Evolutionary conservation across 1,284 basidiomycete species (phyloP), one percentile per base, ranked within the genome.

Genomic region (Golubevia sp.): DNA sequence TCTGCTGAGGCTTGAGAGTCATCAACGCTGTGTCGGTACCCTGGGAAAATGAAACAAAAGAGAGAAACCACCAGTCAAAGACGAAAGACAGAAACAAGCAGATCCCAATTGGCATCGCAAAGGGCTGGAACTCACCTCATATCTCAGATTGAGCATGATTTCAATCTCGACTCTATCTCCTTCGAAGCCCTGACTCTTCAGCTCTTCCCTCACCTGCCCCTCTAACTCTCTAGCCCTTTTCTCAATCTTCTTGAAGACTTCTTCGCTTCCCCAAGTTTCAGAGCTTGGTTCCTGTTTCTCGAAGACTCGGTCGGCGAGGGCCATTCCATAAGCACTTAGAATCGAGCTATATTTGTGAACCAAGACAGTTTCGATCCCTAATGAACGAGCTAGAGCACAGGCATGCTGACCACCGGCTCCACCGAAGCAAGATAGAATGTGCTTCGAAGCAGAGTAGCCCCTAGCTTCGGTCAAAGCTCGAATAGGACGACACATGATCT

Each of bases 401-500:
- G 92, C 93, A 72, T 95, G 93, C 76, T 96, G 94, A 0, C 94
- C 93, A 13, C 93, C 93, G 2, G 93, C 93, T 20, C 93, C 93
- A 24, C 93, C 95, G 74, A 97, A 97, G 66, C 90, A 91, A 2
- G 93, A 91, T 3, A 97, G 91, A 89, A 93, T 88, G 79, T 97
- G 95, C 75, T 90, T 90, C 0, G 89, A 88, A 0, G 92, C 91
- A 2, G 91, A 91, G 83, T 93, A 90, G 3, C 95, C 94, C 55
- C 92, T 86, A 0, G 92, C 93, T 84, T 96, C 95, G 0, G 94
- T 97, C 65, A 97, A 84, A 0, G 94, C 90, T 5, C 94, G 89
- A 65, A 97, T 97, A 1, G 94, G 95, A 52, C 94, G 86, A 72
- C 91, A 91, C 94, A 97, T 97, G 0, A 92, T 68, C 55, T 71